Conservation (phyloP, 2,329 filamentous ascomycete genomes). For the Allantophomopsis lycopodina region DNA sequence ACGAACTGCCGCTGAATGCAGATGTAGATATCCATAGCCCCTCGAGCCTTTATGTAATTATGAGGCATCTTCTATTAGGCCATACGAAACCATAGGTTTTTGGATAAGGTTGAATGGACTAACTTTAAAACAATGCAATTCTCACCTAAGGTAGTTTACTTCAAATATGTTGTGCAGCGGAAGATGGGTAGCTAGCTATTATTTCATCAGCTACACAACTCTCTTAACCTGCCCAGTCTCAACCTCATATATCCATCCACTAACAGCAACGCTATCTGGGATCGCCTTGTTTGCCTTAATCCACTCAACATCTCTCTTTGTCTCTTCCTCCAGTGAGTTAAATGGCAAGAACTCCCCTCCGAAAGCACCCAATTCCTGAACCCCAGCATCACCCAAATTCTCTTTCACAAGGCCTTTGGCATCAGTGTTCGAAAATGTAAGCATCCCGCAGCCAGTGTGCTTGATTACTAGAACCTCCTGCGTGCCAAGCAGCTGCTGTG, state of each 20-base stretch:
- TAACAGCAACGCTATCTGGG: conserved; percentile 43
- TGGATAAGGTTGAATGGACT: no score
- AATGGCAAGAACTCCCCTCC: conserved; percentile 27
- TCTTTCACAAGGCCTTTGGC: conserved; percentile 38
- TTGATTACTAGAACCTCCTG: conserved; percentile 46
- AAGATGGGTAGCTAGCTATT: no score
- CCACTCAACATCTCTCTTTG: conserved; percentile 51
- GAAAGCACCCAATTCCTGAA: conserved; percentile 21
- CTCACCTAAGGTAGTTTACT: no score
- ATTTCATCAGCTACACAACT: conserved; percentile 21
- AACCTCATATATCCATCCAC: conserved; percentile 68
- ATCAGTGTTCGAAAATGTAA: conserved; percentile 49
- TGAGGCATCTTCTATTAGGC: no score
- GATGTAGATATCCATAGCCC: no score
- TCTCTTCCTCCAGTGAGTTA: conserved; percentile 44
- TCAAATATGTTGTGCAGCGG: no score
- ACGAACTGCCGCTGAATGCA: no score
- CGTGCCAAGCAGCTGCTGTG: conserved; percentile 66
- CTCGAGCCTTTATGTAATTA: no score
- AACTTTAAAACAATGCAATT: no score
- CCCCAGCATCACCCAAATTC: conserved; percentile 34
- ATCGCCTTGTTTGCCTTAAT: conserved; percentile 46
- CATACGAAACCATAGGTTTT: no score
- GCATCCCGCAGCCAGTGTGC: conserved; percentile 56
- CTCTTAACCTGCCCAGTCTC: conserved; percentile 50